Evolutionary conservation across 257 asterid genomes (phyloP), one percentile per base, ranked within the genome.

Genomic region (Solanum bukasovii): DNA sequence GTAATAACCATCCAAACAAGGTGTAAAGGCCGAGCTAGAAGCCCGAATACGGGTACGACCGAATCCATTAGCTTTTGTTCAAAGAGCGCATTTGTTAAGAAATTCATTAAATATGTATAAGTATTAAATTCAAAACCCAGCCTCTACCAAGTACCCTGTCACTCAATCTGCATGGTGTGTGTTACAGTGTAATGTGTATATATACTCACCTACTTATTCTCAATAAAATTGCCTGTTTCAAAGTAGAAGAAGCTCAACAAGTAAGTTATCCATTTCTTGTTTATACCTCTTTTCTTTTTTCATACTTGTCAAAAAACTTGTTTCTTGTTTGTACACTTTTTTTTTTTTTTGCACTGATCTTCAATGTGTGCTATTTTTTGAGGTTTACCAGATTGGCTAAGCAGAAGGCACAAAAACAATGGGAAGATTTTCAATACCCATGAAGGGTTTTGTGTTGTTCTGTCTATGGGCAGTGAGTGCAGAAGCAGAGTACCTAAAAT

Each of bases 401-500:
- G 65, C 38, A 79, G 3, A 79, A 44, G 38, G 16, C 38, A 40
- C 38, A 44, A 44, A 40, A 79, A 79, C 5, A 72, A 86, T 87
- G 65, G 89, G 70, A 40, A 71, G 84, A 86, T 86, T 14, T 44
- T 37, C 52, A 86, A 31, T 35, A 25, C 40, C 89, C 42, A 27
- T 81, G 81, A 38, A 35, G 56, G 68, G 0, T n/a, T 81, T 87
- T 67, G 71, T 67, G 67, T 6, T 81, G 37, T 71, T 72, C 52
- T 88, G 86, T 1, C 37, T 75, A 33, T 33, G 61, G 59, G 13
- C 35, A 56, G 81, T 33, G 34, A 31, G 0, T 72, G 52, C 61
- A 61, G 83, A 88, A 49, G 88, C 63, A 73, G 86, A 61, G 23
- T 65, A 84, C 88, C 8, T 61, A 20, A 89, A 86, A 71, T 89